Percentiles rank a stretch among this genome's conserved stretches.
Conservation (phyloP, 2,329 filamentous ascomycete species). For the Boeremia exigua region DNA sequence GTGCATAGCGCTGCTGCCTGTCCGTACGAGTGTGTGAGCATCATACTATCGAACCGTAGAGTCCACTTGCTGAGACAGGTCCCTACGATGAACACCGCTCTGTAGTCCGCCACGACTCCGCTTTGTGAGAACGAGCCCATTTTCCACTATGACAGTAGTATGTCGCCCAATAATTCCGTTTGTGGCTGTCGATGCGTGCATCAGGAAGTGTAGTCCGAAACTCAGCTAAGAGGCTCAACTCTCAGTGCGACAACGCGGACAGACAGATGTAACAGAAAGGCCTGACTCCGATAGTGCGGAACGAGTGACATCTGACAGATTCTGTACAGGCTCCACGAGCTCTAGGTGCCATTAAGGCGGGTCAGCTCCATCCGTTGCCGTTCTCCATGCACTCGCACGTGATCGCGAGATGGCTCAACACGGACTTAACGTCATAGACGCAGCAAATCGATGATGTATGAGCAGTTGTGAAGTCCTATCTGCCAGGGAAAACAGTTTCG, state of each 20-base stretch:
- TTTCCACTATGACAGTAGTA: background rate
- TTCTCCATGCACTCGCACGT: background rate
- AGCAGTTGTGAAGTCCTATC: background rate
- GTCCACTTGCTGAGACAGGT: background rate
- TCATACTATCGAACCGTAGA: background rate
- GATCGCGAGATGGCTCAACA: no score
- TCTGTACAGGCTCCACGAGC: background rate
- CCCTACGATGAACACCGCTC: background rate
- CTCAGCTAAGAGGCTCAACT: background rate
- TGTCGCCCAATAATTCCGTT: background rate
- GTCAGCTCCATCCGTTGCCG: background rate
- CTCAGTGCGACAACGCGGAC: background rate
- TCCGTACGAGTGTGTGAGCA: background rate
- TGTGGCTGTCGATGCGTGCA: background rate
- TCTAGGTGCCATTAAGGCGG: background rate
- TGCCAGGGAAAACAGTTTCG: no score
- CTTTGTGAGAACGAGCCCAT: background rate
- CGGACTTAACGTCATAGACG: no score
- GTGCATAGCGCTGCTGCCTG: background rate
- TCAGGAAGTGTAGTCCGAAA: background rate
- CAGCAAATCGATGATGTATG: background rate
- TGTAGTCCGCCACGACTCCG: background rate
- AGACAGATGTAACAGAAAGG: background rate
- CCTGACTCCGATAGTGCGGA: background rate
- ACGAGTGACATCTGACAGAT: background rate